Conservation (phyloP, 2,329 filamentous ascomycete genomes). For the Chaetomiaceae sp. region DNA sequence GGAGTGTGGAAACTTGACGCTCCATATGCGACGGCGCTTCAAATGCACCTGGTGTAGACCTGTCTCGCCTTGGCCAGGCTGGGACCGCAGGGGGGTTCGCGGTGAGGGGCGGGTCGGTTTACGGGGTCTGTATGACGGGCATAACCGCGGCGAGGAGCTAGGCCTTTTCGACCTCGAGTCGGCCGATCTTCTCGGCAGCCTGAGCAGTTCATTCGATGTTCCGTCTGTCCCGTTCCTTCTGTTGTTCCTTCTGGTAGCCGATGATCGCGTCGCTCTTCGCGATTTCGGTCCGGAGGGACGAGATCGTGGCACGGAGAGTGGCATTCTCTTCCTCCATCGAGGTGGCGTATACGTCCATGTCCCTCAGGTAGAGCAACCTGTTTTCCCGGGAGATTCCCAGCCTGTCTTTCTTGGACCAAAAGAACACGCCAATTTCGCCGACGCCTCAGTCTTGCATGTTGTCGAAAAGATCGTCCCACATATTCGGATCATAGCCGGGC, state of each 20-base stretch:
- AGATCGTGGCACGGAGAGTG: neutral
- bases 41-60: too few species aligned
- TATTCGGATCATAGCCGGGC: too few species aligned
- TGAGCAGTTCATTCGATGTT: neutral
- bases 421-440: too few species aligned
- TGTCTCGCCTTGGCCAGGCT: too few species aligned
- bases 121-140: neutral
- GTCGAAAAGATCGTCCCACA: too few species aligned
- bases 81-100: neutral
- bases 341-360: too few species aligned
- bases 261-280: neutral
- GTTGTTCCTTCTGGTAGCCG: constrained; percentile 4
- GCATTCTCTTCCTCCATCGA: neutral
- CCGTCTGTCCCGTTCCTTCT: neutral
- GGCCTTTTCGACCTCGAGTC: neutral
- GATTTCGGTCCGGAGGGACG: neutral
- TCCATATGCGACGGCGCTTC: too few species aligned
- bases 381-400: too few species aligned
- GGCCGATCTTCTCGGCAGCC: neutral
- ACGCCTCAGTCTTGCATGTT: too few species aligned
- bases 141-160: neutral
- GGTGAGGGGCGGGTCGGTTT: neutral
- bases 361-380: too few species aligned
- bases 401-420: too few species aligned
- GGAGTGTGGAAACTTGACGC: too few species aligned